phyloP scores from a whole-genome alignment of 164 flowering plant genomes.

The Vitis labrusca region DNA sequence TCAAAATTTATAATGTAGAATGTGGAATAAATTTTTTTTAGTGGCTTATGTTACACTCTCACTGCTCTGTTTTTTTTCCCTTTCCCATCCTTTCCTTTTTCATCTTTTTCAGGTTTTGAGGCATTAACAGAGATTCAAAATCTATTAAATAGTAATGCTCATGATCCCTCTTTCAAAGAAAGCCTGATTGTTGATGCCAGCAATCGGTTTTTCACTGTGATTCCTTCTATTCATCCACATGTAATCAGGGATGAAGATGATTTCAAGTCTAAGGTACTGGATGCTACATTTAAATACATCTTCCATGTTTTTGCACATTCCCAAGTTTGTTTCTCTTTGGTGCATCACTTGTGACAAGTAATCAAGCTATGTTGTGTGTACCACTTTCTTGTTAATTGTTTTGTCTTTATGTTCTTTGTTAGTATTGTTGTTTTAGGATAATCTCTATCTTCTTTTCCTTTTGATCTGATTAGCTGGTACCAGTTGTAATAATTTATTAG shows the following conservation, averaged over 20 bases:
- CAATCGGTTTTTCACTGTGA: constrained; percentile 88
- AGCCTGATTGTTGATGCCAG: constrained; percentile 86
- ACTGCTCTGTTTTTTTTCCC: not conserved
- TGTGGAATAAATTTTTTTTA: not conserved
- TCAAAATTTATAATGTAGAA: not conserved
- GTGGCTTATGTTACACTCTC: no score
- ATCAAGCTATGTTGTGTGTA: no score
- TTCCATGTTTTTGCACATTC: not conserved
- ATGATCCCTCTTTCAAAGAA: constrained; percentile 61
- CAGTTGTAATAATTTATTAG: no score
- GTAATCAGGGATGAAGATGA: constrained; percentile 80
- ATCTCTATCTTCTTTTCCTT: no score
- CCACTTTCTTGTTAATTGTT: no score
- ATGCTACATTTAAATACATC: not conserved
- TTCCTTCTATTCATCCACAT: constrained; percentile 96
- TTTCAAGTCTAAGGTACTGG: constrained; percentile 80
- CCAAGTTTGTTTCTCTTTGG: not conserved
- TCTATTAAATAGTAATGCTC: constrained; percentile 39
- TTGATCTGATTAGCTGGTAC: no score
- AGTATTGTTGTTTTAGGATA: no score
- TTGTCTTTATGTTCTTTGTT: no score
- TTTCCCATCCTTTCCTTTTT: not conserved
- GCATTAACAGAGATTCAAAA: constrained; percentile 95
- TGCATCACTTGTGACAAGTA: no score
- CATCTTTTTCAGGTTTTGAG: constrained; percentile 69